phyloP scores from a whole-genome alignment of 176 grass and related monocot genomes.

The Oryza glumipatula region DNA sequence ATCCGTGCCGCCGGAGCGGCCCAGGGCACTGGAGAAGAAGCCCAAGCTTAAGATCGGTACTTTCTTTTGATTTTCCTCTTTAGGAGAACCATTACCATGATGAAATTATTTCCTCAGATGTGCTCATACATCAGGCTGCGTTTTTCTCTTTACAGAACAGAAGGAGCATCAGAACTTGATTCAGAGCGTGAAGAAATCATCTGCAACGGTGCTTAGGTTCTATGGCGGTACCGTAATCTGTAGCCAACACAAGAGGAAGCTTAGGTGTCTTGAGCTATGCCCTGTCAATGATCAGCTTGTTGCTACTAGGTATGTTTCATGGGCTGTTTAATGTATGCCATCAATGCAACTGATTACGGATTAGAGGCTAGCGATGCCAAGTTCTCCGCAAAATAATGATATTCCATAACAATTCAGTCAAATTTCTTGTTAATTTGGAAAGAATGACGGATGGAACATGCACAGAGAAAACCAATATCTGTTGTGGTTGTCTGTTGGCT shows the following conservation, averaged over 20 bases:
- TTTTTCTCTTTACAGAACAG: conserved; percentile 50
- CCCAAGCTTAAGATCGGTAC: conserved; percentile 69
- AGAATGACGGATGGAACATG: not conserved
- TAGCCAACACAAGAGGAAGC: conserved; percentile 87
- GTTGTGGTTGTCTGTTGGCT: not conserved
- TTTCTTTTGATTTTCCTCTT: not conserved
- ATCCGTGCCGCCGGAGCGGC: not conserved
- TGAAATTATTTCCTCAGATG: not conserved
- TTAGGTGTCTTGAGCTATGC: conserved; percentile 89
- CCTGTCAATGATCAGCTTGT: conserved; percentile 83
- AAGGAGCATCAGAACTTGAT: conserved; percentile 82
- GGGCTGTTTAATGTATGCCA: not conserved
- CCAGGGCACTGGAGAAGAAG: conserved; percentile 58
- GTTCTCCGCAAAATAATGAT: not conserved
- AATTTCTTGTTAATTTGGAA: not conserved
- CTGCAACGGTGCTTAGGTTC: conserved; percentile 64
- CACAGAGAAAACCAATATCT: not conserved
- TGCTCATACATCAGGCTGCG: not conserved
- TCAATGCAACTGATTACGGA: conserved; percentile 7
- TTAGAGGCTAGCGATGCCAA: not conserved
- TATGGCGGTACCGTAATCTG: conserved; percentile 50
- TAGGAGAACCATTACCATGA: not conserved
- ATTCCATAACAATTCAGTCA: not conserved
- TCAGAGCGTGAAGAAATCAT: conserved; percentile 53
- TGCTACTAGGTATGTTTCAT: conserved; percentile 68